Evolutionary conservation across 257 asterid genomes (phyloP), one percentile per base, ranked within the genome.

Genomic region (Hygrophila difformis): DNA sequence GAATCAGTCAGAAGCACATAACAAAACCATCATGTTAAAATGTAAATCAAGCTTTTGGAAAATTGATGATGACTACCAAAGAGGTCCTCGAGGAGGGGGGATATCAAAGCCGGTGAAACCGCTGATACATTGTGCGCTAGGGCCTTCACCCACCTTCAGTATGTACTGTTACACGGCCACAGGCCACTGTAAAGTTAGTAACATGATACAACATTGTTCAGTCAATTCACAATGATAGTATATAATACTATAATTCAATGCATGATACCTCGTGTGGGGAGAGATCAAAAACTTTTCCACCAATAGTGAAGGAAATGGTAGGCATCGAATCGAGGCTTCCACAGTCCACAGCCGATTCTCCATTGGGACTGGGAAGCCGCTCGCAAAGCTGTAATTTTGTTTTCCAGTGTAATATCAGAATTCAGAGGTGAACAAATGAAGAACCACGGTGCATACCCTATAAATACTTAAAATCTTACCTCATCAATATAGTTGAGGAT

Each of bases 61-160:
- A 11, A 20, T 8, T 15, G 5, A 13, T 12, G n/a, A 47, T 23
- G 11, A 41, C 53, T 85, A 91, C 98, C 99, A 91, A 40, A 91
- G 95, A 44, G 99, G 99, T 40, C 99, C 99, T 12, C 94, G 92
- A 18, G 99, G 96, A 43, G 99, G 96, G 55, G 99, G 93, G 12
- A 91, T 55, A 40, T 91, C 99, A 6, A 91, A 48, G 17, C 81
- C 99, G 5, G 78, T 83, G 68, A 91, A 91, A 14, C 99, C 99
- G 51, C 95, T 80, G 29, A 91, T 78, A 78, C 99, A 91, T 20
- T 91, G 96, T 37, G 94, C 92, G 33, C 74, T 69, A 8, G 73
- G 26, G 6, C 95, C 96, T 64, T 86, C 95, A 0, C 96, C 99
- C 6, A 86, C 89, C 77, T 86, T 82, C 18, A 91, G 82, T 60